These are phyloP conservation scores for Mycena chlorophos DNA, from an alignment of 768 basidiomycete genomes.

Conservation along the genomic window DNA sequence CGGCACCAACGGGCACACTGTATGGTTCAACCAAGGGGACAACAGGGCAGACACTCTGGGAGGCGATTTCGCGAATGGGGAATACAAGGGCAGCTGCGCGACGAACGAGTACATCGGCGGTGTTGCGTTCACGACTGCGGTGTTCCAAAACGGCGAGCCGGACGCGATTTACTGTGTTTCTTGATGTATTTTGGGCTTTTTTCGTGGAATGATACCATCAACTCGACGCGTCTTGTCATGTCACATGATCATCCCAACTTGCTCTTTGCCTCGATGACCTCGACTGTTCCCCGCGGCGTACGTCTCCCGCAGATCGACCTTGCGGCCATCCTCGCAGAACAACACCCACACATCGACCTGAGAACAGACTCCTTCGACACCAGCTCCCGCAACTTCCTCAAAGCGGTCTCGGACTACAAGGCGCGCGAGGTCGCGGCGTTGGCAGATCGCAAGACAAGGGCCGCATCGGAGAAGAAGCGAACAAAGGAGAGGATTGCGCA, in stretches of 20 bases:
- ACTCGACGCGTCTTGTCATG: too few species aligned
- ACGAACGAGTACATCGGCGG: background rate
- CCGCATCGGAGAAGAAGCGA: conserved; percentile 63
- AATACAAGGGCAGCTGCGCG: conserved; percentile 15
- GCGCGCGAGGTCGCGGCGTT: conserved; percentile 69
- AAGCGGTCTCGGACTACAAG: conserved; percentile 72
- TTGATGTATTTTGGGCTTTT: too few species aligned
- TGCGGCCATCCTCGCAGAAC: conserved; percentile 51
- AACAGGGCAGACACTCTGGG: conserved; percentile 11
- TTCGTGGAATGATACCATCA: too few species aligned
- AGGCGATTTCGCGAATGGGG: conserved; percentile 12
- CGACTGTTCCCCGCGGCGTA: too few species aligned
- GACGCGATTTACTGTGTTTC: background rate
- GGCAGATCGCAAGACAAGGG: conserved; percentile 61
- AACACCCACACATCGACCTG: conserved; percentile 65
- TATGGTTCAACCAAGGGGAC: conserved; percentile 22
- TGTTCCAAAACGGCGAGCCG: background rate
- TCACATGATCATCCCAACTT: too few species aligned
- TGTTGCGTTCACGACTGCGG: background rate
- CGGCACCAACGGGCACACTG: conserved; percentile 16
- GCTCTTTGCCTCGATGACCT: too few species aligned
- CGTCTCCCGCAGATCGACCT: conserved; percentile 65
- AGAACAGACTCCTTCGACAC: conserved; percentile 58
- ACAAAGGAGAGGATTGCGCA: conserved; percentile 59
- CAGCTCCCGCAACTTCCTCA: conserved; percentile 71